phyloP scores from a whole-genome alignment of 805 yeast species.

The Yarrowia sp. region DNA sequence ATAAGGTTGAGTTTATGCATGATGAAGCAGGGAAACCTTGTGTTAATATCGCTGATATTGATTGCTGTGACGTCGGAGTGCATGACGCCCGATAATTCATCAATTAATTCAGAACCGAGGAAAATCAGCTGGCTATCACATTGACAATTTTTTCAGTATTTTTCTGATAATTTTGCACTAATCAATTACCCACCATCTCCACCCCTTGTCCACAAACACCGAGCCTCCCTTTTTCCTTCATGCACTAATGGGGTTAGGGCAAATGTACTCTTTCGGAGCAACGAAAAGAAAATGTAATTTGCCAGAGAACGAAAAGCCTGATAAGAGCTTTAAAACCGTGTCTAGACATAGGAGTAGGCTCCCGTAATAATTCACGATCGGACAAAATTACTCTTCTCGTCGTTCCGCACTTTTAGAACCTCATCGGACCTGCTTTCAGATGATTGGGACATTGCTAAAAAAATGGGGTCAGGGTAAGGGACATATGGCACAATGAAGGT shows the following conservation, averaged over 20 bases:
- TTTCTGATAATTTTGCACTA: not conserved
- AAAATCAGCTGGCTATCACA: not conserved
- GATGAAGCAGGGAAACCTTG: not conserved
- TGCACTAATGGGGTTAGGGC: slow-evolving; percentile 8
- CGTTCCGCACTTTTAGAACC: not conserved
- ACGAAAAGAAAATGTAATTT: not conserved
- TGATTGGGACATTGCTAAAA: slow-evolving; percentile 4
- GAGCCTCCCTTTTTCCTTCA: not conserved
- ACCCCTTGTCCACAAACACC: not conserved
- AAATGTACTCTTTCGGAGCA: slow-evolving; percentile 7
- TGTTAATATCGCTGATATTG: not conserved
- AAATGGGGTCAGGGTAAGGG: slow-evolving; percentile 6
- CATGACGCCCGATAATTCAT: not conserved
- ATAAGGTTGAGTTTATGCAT: slow-evolving; percentile 1
- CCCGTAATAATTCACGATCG: no score
- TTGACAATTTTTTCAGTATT: not conserved
- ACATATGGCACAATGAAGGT: not conserved
- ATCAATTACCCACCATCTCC: no score
- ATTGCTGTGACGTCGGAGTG: not conserved
- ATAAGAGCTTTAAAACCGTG: no score
- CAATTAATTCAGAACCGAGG: no score
- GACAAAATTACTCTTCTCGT: no score
- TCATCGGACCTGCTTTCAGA: slow-evolving; percentile 5
- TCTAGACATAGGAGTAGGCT: no score
- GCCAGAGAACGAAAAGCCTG: no score